These are phyloP conservation scores for Beauveria australis DNA, from an alignment of 2,329 filamentous ascomycete genomes.

Conservation along the genomic window DNA sequence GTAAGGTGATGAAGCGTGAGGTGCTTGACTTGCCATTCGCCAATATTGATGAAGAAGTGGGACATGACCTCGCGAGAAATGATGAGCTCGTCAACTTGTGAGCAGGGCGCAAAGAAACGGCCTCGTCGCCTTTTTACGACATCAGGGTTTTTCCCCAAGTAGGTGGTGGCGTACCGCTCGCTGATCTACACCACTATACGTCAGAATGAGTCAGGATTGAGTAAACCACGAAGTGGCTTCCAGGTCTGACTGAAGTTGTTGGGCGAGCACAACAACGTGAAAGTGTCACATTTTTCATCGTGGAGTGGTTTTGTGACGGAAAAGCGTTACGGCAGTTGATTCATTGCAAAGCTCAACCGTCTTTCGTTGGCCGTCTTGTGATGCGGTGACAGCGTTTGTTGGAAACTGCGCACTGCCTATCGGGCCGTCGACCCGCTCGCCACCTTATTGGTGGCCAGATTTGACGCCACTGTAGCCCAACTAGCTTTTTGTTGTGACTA, in stretches of 20 bases:
- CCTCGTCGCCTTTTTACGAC: neutral
- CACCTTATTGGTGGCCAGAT: too few species aligned
- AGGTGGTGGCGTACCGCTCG: constrained; percentile 4
- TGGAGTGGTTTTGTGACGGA: too few species aligned
- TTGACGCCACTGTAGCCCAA: neutral
- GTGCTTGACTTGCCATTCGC: neutral
- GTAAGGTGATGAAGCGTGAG: neutral
- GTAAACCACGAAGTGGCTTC: neutral
- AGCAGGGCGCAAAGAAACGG: neutral
- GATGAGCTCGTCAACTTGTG: neutral
- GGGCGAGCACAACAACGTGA: neutral
- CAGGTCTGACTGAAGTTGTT: neutral
- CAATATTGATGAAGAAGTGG: neutral
- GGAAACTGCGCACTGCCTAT: too few species aligned
- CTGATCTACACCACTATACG: neutral
- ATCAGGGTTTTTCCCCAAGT: neutral
- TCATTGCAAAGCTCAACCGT: too few species aligned
- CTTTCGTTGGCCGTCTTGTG: too few species aligned
- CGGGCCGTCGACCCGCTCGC: too few species aligned
- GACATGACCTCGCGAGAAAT: neutral
- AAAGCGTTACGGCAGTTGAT: too few species aligned
- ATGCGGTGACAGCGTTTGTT: too few species aligned
- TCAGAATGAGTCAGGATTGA: neutral
- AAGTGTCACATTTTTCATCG: neutral
- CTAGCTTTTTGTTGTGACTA: neutral